A percentile compares a stretch with the other conserved stretches of the same genome.
These are phyloP conservation scores for Potentilla sterilis DNA, from an alignment of 306 rosid species.

Conservation along the genomic window DNA sequence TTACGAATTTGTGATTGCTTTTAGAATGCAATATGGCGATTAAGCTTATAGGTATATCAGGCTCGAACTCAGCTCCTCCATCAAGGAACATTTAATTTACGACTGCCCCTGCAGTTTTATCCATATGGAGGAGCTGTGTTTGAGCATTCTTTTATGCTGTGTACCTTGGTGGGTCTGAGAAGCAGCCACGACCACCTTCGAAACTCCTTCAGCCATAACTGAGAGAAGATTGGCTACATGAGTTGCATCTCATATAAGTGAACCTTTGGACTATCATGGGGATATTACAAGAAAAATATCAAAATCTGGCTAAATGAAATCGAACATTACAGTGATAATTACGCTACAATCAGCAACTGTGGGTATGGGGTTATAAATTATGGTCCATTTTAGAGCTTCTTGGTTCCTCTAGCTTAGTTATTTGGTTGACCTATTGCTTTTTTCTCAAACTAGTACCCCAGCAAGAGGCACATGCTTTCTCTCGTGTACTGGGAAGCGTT, in stretches of 20 bases:
- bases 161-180: not conserved
- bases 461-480: conserved; percentile 3
- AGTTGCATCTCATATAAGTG: too few species aligned
- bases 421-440: not conserved
- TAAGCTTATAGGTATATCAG: not conserved
- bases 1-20: not conserved
- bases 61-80: not conserved
- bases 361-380: too few species aligned
- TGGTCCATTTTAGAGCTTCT: not conserved
- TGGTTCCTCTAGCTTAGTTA: not conserved
- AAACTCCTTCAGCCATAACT: too few species aligned
- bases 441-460: not conserved
- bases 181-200: too few species aligned
- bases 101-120: not conserved
- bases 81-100: not conserved
- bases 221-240: too few species aligned
- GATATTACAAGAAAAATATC: too few species aligned
- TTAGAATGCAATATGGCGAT: not conserved
- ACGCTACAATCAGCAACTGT: not conserved
- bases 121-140: not conserved
- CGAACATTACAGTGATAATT: not conserved
- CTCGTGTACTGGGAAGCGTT: conserved; percentile 12
- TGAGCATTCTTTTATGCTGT: too few species aligned
- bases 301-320: not conserved
- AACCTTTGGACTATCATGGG: too few species aligned